A percentile compares a stretch with the other conserved stretches of the same genome.
These are phyloP conservation scores for Citrus trifoliata DNA, from an alignment of 345 rosid species.

Conservation along the genomic window DNA sequence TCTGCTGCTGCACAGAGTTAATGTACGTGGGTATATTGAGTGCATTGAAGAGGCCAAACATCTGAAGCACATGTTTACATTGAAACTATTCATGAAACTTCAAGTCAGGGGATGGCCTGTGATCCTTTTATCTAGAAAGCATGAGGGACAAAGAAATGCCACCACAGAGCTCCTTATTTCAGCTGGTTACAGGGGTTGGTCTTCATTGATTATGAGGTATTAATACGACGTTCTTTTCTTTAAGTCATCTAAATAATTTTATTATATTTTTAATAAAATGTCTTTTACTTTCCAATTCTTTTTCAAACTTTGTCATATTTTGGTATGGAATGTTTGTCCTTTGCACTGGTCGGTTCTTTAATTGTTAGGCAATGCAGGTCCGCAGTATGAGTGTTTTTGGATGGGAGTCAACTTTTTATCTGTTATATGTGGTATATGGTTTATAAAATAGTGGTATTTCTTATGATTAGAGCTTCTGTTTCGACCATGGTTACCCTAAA, in stretches of 20 bases:
- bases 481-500: not conserved
- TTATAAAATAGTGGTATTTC: not conserved
- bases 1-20: conserved; percentile 28
- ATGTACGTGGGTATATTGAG: conserved; percentile 19
- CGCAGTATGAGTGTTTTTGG: not conserved
- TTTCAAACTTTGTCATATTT: not conserved
- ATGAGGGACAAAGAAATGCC: conserved; percentile 33
- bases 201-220: conserved; percentile 72
- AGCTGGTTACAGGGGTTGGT: conserved; percentile 63
- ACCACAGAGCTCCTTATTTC: conserved; percentile 39
- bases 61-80: conserved; percentile 30
- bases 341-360: not conserved
- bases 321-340: not conserved
- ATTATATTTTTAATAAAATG: not conserved
- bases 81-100: conserved; percentile 47
- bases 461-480: not conserved
- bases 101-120: conserved; percentile 57
- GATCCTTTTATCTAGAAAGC: conserved; percentile 55
- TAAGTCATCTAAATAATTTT: not conserved
- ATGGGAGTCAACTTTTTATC: not conserved
- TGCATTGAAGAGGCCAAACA: conserved; percentile 42
- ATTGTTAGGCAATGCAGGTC: not conserved
- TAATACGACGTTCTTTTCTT: not conserved
- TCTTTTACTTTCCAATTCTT: not conserved
- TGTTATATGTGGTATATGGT: not conserved